A percentile compares a stretch with the other conserved stretches of the same genome.
Conservation (phyloP, 495 filamentous ascomycete genomes). For the Penicillium parvum region DNA sequence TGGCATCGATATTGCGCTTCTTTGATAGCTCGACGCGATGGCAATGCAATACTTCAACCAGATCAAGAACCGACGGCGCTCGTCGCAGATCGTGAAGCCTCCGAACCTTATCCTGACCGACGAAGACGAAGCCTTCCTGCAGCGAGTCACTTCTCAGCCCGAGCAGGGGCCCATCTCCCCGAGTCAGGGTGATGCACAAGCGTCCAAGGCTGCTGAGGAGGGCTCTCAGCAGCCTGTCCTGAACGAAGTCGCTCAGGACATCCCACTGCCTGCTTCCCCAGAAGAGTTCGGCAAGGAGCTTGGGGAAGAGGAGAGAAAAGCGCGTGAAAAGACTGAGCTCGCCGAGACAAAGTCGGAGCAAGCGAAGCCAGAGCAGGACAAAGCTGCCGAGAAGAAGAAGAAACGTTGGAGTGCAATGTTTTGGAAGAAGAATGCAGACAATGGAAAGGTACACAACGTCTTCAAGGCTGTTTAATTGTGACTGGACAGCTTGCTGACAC, state of each 20-base stretch:
- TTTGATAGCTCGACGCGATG: not conserved
- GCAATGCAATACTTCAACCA: conserved; percentile 42
- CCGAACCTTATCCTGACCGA: conserved; percentile 48
- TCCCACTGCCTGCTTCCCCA: conserved; percentile 38
- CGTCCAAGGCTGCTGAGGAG: not conserved
- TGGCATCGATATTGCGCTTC: no score
- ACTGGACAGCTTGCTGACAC: not conserved
- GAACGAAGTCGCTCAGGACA: conserved; percentile 26
- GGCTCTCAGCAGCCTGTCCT: conserved; percentile 5
- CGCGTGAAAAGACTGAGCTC: conserved; percentile 20
- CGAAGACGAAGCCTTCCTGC: conserved; percentile 54
- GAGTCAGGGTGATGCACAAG: conserved; percentile 2
- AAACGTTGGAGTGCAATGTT: conserved; percentile 43
- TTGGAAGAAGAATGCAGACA: conserved; percentile 36
- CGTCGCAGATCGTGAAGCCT: conserved; percentile 25
- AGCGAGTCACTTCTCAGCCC: conserved; percentile 39
- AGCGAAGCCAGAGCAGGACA: not conserved
- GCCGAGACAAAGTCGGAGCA: conserved; percentile 18
- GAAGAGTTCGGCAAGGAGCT: conserved; percentile 37
- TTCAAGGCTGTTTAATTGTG: no score
- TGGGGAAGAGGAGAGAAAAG: conserved; percentile 30
- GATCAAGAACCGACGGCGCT: conserved; percentile 28
- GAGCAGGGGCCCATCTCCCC: conserved; percentile 10
- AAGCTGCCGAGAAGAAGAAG: conserved; percentile 35
- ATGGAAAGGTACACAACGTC: conserved; percentile 45